A percentile compares a stretch with the other conserved stretches of the same genome.
Conservation (phyloP, 2,329 filamentous ascomycete genomes). For the Colletotrichum gloeosporioides region DNA sequence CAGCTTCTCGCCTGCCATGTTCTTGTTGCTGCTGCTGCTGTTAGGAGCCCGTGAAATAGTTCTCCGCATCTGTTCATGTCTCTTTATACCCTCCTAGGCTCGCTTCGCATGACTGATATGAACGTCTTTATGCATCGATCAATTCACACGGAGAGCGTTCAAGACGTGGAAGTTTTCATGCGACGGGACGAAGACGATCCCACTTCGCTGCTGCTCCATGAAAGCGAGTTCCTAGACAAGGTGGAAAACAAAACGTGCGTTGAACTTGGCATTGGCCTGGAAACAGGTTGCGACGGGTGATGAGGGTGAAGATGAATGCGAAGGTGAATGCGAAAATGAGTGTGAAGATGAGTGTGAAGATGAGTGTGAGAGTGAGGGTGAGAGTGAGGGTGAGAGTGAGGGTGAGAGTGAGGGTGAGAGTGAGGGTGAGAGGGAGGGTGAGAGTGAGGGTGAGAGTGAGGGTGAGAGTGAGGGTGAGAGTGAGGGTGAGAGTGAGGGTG, state of each 20-base stretch:
- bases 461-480: too few relatives aligned
- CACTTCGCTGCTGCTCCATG: rapidly evolving
- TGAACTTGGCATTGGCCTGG: background rate
- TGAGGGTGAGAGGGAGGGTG: too few relatives aligned
- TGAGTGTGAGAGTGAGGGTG: too few relatives aligned
- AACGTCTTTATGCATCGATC: background rate
- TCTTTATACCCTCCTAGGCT: background rate
- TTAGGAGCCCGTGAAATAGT: background rate
- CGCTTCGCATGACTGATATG: background rate
- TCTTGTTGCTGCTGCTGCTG: too few relatives aligned
- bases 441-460: too few relatives aligned
- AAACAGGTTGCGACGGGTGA: rapidly evolving
- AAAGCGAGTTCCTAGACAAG: too few relatives aligned
- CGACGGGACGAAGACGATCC: background rate
- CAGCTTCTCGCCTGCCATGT: too few relatives aligned
- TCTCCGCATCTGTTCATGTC: background rate
- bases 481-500: background rate
- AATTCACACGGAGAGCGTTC: background rate
- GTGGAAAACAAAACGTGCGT: rapidly evolving
- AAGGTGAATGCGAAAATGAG: too few relatives aligned
- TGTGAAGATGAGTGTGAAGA: too few relatives aligned
- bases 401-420: too few relatives aligned
- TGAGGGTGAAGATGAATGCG: too few relatives aligned
- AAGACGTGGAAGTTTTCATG: background rate
- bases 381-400: too few relatives aligned